A percentile compares a stretch with the other conserved stretches of the same genome.
Conservation (phyloP, 805 yeast genomes). For the Ogataea nonfermentans region DNA sequence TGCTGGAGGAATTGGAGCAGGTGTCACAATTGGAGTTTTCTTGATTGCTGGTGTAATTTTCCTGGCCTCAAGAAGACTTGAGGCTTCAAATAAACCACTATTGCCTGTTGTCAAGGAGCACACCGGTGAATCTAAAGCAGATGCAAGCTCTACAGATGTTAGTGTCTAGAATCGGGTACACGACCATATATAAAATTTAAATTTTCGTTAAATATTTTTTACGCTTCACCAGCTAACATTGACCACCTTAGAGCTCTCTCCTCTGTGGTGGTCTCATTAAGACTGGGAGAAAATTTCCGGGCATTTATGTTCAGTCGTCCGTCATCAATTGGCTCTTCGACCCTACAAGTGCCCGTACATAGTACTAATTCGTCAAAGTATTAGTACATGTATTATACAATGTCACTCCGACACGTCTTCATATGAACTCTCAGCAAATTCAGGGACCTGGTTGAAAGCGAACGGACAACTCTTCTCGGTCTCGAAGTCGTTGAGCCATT, state of each 20-base stretch:
- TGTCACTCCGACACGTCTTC: conserved; percentile 31
- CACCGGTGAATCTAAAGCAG: not conserved
- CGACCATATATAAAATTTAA: not conserved
- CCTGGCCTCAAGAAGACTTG: conserved; percentile 24
- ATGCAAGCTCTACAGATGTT: not conserved
- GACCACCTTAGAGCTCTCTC: conserved; percentile 17
- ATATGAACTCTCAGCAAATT: conserved; percentile 21
- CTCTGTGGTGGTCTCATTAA: conserved; percentile 24
- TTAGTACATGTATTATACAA: conserved; percentile 6
- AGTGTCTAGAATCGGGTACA: not conserved
- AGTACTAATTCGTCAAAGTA: conserved; percentile 1
- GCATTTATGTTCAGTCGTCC: conserved; percentile 25
- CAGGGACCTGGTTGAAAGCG: conserved; percentile 25
- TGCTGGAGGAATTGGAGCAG: conserved; percentile 55
- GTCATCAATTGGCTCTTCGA: conserved; percentile 15
- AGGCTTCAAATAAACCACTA: not conserved
- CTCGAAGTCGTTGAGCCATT: conserved; percentile 38
- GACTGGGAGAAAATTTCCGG: conserved; percentile 23
- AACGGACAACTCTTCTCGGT: conserved; percentile 25
- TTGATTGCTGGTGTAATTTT: conserved; percentile 33
- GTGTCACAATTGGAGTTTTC: conserved; percentile 47
- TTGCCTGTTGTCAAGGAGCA: conserved; percentile 5
- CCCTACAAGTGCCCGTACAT: conserved; percentile 28
- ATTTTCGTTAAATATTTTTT: conserved; percentile 2
- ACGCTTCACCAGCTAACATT: conserved; percentile 28